Base-by-base conservation (phyloP, 2,329 filamentous ascomycete species). In the Talaromyces sp. region DNA sequence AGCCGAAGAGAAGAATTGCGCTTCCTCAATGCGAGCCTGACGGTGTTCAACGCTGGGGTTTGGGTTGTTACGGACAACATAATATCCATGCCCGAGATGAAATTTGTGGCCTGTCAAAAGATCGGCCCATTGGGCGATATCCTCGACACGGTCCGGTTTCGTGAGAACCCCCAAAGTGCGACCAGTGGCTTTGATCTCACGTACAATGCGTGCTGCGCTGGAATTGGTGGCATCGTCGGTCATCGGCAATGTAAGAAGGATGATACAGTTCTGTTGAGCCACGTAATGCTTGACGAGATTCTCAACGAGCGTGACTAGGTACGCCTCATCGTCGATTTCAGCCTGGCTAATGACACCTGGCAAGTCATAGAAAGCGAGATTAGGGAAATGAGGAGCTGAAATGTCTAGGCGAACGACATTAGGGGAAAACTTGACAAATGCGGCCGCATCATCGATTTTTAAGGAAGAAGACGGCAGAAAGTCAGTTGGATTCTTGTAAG, bases 331-430 rank as follows among this genome's bases (percentile, higher is more conserved):
- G 7, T 83, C 83, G 7, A 86, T 81, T 1, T 86, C 84, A 0
- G 88, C 83, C 7, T 88, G 88, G 21, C 87, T 86, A 65, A 96
- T 93, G 0, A 96, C 86, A 0, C 92, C 92, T 0, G 92, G 92
- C 0, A 96, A 81, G 65, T 96, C 92, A 65, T 91, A 93, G 68
- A 96, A 96, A 0, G 88, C 91, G 0, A 96, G 73, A 5, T 91
- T 86, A 0, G 91, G 88, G 0, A 93, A 81, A 0, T 81, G 82
- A 0, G 89, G 89, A 0, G 88, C 89, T 0, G 86, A 86, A 28
- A 96, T 92, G 59, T 92, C 85, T 0, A 96, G 79, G 0, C 87
- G 84, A 0, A 96, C 87, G 0, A 92, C 83, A 66, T 96, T 96
- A 0, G 92, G 92, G 0, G 89, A 92, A 67, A 96, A 96, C 8